Conservation (phyloP, 2,329 filamentous ascomycete genomes). For the Parastagonospora avenae region DNA sequence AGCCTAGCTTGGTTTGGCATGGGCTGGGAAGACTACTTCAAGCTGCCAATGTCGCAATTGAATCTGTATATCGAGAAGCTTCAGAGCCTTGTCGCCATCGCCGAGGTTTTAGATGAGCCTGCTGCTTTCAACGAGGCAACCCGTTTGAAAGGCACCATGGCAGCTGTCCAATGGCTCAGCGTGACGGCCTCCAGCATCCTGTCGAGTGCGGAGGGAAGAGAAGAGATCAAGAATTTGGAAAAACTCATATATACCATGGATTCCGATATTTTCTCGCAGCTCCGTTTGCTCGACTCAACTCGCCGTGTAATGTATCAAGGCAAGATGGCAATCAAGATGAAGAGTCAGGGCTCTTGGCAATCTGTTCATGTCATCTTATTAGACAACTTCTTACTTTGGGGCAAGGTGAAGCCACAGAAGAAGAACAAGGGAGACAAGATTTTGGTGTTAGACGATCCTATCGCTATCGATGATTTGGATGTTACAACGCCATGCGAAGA, state of each 20-base stretch:
- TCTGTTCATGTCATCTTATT: constrained; percentile 35
- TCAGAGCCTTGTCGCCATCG: constrained; percentile 14
- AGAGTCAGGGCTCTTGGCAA: constrained; percentile 39
- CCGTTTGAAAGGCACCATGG: constrained; percentile 17
- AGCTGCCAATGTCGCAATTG: constrained; percentile 29
- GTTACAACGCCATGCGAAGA: constrained; percentile 14
- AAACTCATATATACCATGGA: constrained; percentile 28
- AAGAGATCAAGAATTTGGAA: constrained; percentile 31
- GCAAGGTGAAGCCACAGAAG: constrained; percentile 29
- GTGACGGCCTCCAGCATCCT: constrained; percentile 12
- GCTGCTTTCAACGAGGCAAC: constrained; percentile 8
- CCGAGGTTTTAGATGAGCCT: constrained; percentile 1
- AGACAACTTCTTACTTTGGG: constrained; percentile 40
- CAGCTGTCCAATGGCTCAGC: constrained; percentile 19
- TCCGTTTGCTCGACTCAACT: constrained; percentile 19
- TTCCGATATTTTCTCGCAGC: constrained; percentile 13
- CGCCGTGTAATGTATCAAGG: constrained; percentile 32
- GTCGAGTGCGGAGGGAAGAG: constrained; percentile 20
- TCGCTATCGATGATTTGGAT: constrained; percentile 19
- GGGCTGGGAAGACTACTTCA: constrained; percentile 36
- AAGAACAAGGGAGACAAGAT: constrained; percentile 20
- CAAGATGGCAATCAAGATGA: constrained; percentile 32
- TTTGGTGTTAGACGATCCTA: constrained; percentile 26
- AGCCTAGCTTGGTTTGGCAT: constrained; percentile 29
- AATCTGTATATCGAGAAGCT: constrained; percentile 25